Evolutionary conservation across 2,329 filamentous ascomycete species (phyloP).

Genomic region (Penicillium hesseltinei): DNA sequence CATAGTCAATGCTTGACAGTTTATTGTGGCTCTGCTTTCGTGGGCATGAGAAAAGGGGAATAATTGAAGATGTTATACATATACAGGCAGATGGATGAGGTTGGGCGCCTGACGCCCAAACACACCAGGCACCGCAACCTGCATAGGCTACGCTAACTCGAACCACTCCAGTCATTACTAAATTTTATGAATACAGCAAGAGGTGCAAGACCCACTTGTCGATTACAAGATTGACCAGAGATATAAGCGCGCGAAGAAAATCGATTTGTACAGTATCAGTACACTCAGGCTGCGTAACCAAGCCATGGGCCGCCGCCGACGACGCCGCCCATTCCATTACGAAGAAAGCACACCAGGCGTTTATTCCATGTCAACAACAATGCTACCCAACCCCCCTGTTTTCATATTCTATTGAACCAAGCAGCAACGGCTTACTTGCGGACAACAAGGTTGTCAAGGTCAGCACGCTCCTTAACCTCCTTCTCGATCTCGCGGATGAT

Average conservation of each 20-base stretch:
- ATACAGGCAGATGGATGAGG: not conserved
- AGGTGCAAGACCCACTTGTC: not conserved
- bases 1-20: not conserved
- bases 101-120: constrained; percentile 1
- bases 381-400: constrained; percentile 23
- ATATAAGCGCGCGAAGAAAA: constrained; percentile 28
- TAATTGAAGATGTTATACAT: not conserved
- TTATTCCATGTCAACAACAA: constrained; percentile 21
- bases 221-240: not conserved
- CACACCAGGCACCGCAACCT: not conserved
- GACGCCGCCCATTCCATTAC: constrained; percentile 26
- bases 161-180: not conserved
- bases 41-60: not conserved
- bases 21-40: not conserved
- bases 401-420: constrained; percentile 22
- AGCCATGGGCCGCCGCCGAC: constrained; percentile 24
- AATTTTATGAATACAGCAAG: not conserved
- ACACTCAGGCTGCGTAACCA: constrained; percentile 31
- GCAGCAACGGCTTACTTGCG: constrained; percentile 41
- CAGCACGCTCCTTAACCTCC: constrained; percentile 64
- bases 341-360: constrained; percentile 23
- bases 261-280: constrained; percentile 46
- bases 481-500: constrained; percentile 69
- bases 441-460: constrained; percentile 66
- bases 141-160: not conserved